Evolutionary conservation across 768 basidiomycete genomes (phyloP), one percentile per base, ranked within the genome.

Genomic region (Mycena rebaudengoi): DNA sequence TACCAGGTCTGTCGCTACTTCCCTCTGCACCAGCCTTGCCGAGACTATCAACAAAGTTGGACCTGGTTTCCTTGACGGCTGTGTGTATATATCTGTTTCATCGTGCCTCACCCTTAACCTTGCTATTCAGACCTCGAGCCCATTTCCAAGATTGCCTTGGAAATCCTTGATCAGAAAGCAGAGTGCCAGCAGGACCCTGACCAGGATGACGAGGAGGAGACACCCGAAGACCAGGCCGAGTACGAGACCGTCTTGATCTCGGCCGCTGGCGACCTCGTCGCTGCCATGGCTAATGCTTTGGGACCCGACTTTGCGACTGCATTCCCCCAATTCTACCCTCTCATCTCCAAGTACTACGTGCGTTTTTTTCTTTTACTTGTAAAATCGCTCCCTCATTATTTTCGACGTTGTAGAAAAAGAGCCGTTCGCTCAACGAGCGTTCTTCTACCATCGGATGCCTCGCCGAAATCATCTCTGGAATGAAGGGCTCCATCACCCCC

Each of bases 161-260:
- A 94, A 71, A 88, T 99, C 67, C 84, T 99, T 43, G 94, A 96
- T 74, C 92, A 95, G 77, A 98, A 97, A 79, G 94, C 96, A 0
- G 86, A 95, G 69, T 99, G 97, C 80, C 98, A 99, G 76, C 92
- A 96, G 75, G 95, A 97, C 71, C 95, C 96, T 46, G 96, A 97
- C 73, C 92, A 93, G 67, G 95, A 95, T 68, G 94, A 95, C 67
- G 85, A 85, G 5, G 92, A 92, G 25, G 93, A 94, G 69, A 91
- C 90, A 25, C 91, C 90, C 8, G 93, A 94, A 74, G 94, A 94
- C 66, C 91, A 92, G 71, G 96, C 96, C 1, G 98, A 99, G 80
- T 97, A 95, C 74, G 98, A 99, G 74, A 94, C 96, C 4, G 93
- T 98, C 56, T 85, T 99, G 60, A 92, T 99, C 73, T 93, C 94